Evolutionary conservation across 2,329 filamentous ascomycete genomes (phyloP), one percentile per base, ranked within the genome.

Genomic region (Anthostomella pinea): DNA sequence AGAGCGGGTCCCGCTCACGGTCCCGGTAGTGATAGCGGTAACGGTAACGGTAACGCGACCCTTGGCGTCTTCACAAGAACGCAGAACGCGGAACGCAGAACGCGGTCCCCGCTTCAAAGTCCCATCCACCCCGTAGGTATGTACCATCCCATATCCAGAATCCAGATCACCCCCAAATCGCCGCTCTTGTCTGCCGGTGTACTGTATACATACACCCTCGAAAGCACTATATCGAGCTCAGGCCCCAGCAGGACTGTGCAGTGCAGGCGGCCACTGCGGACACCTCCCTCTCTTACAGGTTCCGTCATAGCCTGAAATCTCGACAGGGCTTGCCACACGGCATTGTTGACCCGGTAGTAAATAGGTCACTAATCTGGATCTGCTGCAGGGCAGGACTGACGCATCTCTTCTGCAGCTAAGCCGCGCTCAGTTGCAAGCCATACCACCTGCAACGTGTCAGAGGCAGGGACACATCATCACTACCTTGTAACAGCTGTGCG

Each of bases 361-460:
- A 55, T 46, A 53, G 49, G 49, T 48, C 47, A 38, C 54, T 48
- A 48, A 50, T 45, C 49, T 52, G 56, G 51, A 53, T 56, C 55
- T 56, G 54, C 55, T 50, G 51, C 55, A 56, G 51, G 54, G 62
- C 64, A 67, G 62, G 65, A 67, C 69, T 74, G 67, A 73, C 70
- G 69, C 70, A 74, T 60, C 60, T 51, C n/a, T 52, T 63, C 68
- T 73, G 73, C 72, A 75, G 67, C 66, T 70, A 65, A 68, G 69
- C 67, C 66, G 66, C 66, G 60, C 52, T 52, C 50, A 55, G 62
- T 68, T 69, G 66, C 70, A 72, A 70, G 69, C 72, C 69, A 65
- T 73, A 67, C 64, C 57, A 65, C 66, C 67, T 73, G 73, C 74
- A 73, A 78, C 75, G 74, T 78, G 75, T 76, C 72, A 59, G 58